These are phyloP conservation scores for Takashimella tepidaria DNA, from an alignment of 1,284 basidiomycete genomes.

Conservation along the genomic window DNA sequence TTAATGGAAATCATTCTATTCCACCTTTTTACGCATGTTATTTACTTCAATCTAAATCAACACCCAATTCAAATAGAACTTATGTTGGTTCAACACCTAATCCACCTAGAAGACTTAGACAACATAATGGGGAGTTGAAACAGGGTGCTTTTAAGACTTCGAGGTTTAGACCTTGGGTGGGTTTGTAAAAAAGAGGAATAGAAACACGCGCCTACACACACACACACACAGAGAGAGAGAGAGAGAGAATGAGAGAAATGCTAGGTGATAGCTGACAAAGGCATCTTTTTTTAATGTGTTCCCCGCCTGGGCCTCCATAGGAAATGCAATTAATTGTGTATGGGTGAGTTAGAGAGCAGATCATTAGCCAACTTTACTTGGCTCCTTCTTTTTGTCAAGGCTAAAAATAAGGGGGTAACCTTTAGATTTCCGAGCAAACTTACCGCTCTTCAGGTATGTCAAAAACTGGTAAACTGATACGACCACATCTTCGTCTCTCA, in stretches of 20 bases:
- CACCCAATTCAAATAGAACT: constrained; percentile 55
- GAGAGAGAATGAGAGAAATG: too few species aligned
- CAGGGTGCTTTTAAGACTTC: constrained; percentile 72
- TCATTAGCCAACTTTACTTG: too few species aligned
- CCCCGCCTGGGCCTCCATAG: too few species aligned
- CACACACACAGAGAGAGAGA: too few species aligned
- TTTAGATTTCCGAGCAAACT: constrained; percentile 75
- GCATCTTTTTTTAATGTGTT: too few species aligned
- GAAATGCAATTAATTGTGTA: constrained; percentile 80
- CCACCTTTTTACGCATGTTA: constrained; percentile 86
- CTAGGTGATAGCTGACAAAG: not conserved
- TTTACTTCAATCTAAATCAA: constrained; percentile 65
- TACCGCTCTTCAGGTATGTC: constrained; percentile 58
- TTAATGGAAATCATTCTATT: constrained; percentile 56
- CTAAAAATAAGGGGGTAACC: too few species aligned
- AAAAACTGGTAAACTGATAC: not conserved
- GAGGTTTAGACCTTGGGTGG: constrained; percentile 68
- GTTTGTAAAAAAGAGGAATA: not conserved
- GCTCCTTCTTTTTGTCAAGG: not conserved
- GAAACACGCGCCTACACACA: too few species aligned
- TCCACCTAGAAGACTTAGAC: constrained; percentile 69
- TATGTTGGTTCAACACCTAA: constrained; percentile 73
- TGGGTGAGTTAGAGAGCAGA: constrained; percentile 41
- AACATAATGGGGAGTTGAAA: constrained; percentile 77
- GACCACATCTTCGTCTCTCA: constrained; percentile 1